Conservation (phyloP, 164 flowering plant species). For the Kingdonia uniflora region DNA sequence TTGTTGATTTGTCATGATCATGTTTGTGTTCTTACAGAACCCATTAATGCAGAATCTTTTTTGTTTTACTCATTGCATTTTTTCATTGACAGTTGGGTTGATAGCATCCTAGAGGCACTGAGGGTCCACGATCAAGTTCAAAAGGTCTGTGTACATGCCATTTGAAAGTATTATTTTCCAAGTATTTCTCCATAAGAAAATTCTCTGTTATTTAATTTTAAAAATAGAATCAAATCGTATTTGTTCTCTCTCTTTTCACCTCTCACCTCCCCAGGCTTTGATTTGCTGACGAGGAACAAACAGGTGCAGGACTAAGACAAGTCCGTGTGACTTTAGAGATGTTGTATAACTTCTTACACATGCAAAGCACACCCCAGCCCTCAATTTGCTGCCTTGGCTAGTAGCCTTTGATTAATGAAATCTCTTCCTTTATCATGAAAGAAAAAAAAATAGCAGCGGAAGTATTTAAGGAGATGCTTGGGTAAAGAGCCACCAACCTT, state of each 20-base stretch:
- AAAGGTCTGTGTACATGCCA: constrained; percentile 15
- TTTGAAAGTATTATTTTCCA: background rate
- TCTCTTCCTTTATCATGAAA: no score
- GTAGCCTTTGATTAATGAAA: no score
- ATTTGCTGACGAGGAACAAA: constrained; percentile 19
- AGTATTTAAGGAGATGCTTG: no score
- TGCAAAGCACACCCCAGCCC: no score
- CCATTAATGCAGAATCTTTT: no score
- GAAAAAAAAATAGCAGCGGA: no score
- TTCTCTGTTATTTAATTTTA: background rate
- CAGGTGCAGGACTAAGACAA: constrained; percentile 14
- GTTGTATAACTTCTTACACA: background rate
- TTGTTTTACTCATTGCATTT: background rate
- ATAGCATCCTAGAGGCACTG: constrained; percentile 71
- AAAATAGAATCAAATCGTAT: constrained; percentile 1
- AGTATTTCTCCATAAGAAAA: background rate
- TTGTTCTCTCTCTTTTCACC: background rate
- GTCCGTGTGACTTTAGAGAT: constrained; percentile 2
- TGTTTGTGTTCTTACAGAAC: no score
- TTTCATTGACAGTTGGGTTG: constrained; percentile 59
- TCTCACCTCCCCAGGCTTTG: constrained; percentile 12
- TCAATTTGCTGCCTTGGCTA: no score
- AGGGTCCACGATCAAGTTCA: constrained; percentile 31
- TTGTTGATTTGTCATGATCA: no score
- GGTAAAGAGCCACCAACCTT: no score